Base-by-base conservation (phyloP, 169 alveolate species). In the Plasmodium malariae region DNA sequence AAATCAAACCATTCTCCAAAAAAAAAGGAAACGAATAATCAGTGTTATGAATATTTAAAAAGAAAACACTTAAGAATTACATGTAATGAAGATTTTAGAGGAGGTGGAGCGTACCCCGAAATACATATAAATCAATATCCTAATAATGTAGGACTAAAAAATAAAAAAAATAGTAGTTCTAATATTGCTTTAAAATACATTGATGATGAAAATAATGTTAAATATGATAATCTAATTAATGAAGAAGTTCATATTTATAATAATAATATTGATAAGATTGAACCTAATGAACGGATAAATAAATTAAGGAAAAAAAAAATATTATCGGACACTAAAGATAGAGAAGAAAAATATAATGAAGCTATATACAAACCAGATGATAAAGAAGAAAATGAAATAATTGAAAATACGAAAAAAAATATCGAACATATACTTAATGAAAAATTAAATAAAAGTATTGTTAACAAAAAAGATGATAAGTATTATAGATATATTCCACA, bases 91-190 rank as follows among this genome's bases (percentile, higher is more conserved):
- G 97, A 95, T 90, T 95, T 92, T 43, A 93, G 93, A 17, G 97
- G 91, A 24, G 97, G 97, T 7, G 97, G 97, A 5, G 96, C 97
- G 19, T 95, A 85, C 63, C 97, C 97, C 0, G 97, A 95, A 67
- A 93, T 95, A 32, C 96, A 65, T 72, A 87, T 93, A 51, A 93
- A 93, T 30, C 97, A 95, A 88, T 95, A 78, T 68, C 97, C 97
- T 4, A 94, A 93, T 60, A 94, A 93, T 68, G 80, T 95, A 88
- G 97, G 97, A 54, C 34, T 65, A 57, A 68, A 57, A 48, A n/a
- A 43, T 14, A 83, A 55, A 57, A 28, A 40, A 0, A 49, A 40
- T 49, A 12, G 14, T 17, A 11, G 24, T 12, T 40, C 49, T 6
- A 72, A 93, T 24, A 51, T 94, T 30, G 94, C 93, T 6, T 70